Evolutionary conservation across 768 basidiomycete genomes (phyloP), one percentile per base, ranked within the genome.

Genomic region (Hygrophoropsis aurantiaca): DNA sequence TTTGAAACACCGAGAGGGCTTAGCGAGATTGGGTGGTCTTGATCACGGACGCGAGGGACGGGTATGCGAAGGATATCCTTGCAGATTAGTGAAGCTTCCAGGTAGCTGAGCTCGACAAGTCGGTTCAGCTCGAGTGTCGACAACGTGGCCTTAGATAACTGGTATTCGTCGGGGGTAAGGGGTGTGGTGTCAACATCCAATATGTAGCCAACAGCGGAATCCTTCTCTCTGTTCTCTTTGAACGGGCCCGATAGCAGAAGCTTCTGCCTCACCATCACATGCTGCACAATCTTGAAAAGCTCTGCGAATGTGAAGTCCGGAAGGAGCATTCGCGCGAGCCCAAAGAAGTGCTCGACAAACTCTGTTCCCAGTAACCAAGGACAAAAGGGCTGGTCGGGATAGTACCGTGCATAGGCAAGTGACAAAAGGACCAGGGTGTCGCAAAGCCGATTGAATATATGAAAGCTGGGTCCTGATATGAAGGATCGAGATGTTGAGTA

Each of bases 291-390:
- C 32, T 58, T 58, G 1, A 63, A 19, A 35, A 65, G 52, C 42
- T 65, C 61, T 0, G 53, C 50, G 26, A 57, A 65, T 2, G 60
- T 57, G 43, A 65, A 65, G 34, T 65, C 57, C 2, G 64, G 60
- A 6, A 65, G 45, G 34, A 65, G 46, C 40, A 55, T 50, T 3
- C 56, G 51, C 0, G 60, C 58, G 3, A 63, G 49, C 0, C 62
- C 60, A 38, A 62, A 65, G 55, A 65, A 62, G 30, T 62, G 61
- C 43, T 65, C 61, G 6, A 65, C 55, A 21, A 61, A 59, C 9
- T 58, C 56, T 0, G 63, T 62, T 1, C 53, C 58, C 10, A 55
- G 43, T 1, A 58, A 21, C 56, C 58, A 59, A 2, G 56, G 55
- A 37, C 59, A 61, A 40, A 63, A 63, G 2, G 61, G 54, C 3